Evolutionary conservation across 225 moss, liverwort and hornwort species (phyloP), one percentile per base, ranked within the genome.

Genomic region (Ulota crispa): DNA sequence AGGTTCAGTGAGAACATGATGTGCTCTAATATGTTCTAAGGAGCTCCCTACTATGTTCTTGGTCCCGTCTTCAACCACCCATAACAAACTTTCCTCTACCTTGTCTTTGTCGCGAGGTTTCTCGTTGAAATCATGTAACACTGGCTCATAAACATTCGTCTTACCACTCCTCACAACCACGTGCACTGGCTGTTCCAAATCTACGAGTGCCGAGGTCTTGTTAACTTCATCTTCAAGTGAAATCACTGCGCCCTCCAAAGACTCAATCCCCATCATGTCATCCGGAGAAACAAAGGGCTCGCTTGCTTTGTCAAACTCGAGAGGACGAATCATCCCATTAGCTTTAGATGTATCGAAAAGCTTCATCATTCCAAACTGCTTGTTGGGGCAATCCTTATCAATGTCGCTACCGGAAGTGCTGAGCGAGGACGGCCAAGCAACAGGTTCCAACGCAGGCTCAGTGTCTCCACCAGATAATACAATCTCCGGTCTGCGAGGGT

Each of bases 401-500:
- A 78, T 41, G 18, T 83, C 78, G 69, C 66, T 80, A 69, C 74
- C 81, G 65, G 80, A 83, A 36, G 64, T 78, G 70, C 76, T 75
- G 45, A 71, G 63, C 30, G 83, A 37, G 16, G 83, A 79, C 56
- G 80, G 68, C 88, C 85, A 88, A 27, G 82, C 39, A 26, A 55
- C 74, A 34, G 63, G 68, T 9, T 85, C 88, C 59, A 83, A 31
- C 55, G 32, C 72, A 13, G 64, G 78, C 28, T 79, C 75, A 57
- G 50, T 9, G 12, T 42, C 73, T 68, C 56, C 13, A 20, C 72
- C 77, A 26, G 87, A 72, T 37, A 84, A 57, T 16, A 73, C 76
- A 82, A 82, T 86, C 16, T 92, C 91, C 26, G 84, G 82, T 27
- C 84, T 88, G 43, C 83, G 63, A 28, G 91, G 50, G 78, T 83